Evolutionary conservation across 2,329 filamentous ascomycete species (phyloP).

Genomic region (Saccharata proteae): DNA sequence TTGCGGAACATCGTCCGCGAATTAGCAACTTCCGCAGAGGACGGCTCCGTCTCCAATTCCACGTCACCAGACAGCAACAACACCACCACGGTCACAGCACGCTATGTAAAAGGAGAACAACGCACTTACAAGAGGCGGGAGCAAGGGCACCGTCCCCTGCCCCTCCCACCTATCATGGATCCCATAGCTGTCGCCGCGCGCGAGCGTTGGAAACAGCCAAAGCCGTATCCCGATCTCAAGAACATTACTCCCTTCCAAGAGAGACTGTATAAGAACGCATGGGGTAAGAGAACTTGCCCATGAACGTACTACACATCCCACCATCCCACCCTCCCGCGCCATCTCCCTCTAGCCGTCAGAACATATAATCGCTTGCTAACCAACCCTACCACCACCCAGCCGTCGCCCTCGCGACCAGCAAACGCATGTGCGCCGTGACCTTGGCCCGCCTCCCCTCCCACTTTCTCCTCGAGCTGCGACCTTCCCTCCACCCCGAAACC

Average conservation of each 20-base stretch:
- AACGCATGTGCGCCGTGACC: slow-evolving; percentile 46
- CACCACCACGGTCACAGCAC: too few relatives aligned
- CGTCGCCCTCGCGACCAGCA: slow-evolving; percentile 46
- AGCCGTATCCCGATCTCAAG: slow-evolving; percentile 24
- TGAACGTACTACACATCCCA: background rate
- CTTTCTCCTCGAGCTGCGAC: slow-evolving; percentile 51
- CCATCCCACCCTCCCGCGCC: background rate
- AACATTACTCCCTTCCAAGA: slow-evolving; percentile 41
- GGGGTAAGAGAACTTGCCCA: slow-evolving; percentile 37
- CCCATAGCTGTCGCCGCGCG: slow-evolving; percentile 25
- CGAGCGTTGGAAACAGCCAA: slow-evolving; percentile 25
- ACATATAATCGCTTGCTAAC: slow-evolving; percentile 7
- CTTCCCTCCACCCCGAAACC: slow-evolving; percentile 44
- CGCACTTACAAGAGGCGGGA: too few relatives aligned
- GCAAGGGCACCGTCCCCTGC: slow-evolving; percentile 26
- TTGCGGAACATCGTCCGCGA: too few relatives aligned
- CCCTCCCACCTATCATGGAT: slow-evolving; percentile 38
- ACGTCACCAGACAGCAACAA: too few relatives aligned
- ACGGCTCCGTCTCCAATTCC: too few relatives aligned
- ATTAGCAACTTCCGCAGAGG: too few relatives aligned
- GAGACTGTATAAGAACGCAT: slow-evolving; percentile 50
- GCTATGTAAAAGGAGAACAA: too few relatives aligned
- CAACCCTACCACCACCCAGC: slow-evolving; percentile 30
- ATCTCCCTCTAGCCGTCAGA: background rate
- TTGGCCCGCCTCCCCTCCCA: slow-evolving; percentile 40